A percentile compares a stretch with the other conserved stretches of the same genome.
Conservation (phyloP, 179 eudicot species). For the Beta macrorhiza region DNA sequence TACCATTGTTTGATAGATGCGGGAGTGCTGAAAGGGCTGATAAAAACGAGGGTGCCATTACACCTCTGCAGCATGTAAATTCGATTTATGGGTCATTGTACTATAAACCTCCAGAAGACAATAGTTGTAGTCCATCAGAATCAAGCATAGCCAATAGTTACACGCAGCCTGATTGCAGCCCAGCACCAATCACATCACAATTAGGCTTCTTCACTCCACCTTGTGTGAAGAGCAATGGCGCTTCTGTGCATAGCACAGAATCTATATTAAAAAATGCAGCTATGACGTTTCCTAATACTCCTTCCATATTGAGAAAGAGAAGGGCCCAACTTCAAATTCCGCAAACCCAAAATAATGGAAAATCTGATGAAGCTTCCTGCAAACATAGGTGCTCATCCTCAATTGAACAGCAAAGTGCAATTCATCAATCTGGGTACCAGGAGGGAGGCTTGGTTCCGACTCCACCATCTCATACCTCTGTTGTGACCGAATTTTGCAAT, state of each 20-base stretch:
- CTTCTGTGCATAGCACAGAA: slow-evolving; percentile 54
- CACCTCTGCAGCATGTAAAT: slow-evolving; percentile 34
- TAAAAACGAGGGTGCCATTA: slow-evolving; percentile 34
- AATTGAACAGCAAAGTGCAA: slow-evolving; percentile 22
- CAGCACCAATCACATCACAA: slow-evolving; percentile 41
- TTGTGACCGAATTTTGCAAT: slow-evolving; percentile 29
- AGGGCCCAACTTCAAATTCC: slow-evolving; percentile 40
- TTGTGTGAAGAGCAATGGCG: slow-evolving; percentile 47
- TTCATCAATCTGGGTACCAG: slow-evolving; percentile 33
- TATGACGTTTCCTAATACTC: slow-evolving; percentile 75
- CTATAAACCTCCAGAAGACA: slow-evolving; percentile 57
- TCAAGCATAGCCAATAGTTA: slow-evolving; percentile 32
- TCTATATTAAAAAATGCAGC: slow-evolving; percentile 81
- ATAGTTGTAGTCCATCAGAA: slow-evolving; percentile 36
- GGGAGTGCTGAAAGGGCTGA: slow-evolving; percentile 27
- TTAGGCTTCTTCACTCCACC: slow-evolving; percentile 67
- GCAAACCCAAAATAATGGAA: slow-evolving; percentile 31
- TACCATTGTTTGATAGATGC: slow-evolving; percentile 32
- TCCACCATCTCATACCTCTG: slow-evolving; percentile 35
- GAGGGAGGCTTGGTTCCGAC: slow-evolving; percentile 36
- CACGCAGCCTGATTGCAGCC: slow-evolving; percentile 31
- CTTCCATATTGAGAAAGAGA: slow-evolving; percentile 89
- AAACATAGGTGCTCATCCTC: slow-evolving; percentile 27
- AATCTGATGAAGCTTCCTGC: slow-evolving; percentile 33
- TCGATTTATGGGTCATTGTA: slow-evolving; percentile 47